These are phyloP conservation scores for Fusarium anguioides DNA, from an alignment of 2,329 filamentous ascomycete genomes.

Conservation along the genomic window DNA sequence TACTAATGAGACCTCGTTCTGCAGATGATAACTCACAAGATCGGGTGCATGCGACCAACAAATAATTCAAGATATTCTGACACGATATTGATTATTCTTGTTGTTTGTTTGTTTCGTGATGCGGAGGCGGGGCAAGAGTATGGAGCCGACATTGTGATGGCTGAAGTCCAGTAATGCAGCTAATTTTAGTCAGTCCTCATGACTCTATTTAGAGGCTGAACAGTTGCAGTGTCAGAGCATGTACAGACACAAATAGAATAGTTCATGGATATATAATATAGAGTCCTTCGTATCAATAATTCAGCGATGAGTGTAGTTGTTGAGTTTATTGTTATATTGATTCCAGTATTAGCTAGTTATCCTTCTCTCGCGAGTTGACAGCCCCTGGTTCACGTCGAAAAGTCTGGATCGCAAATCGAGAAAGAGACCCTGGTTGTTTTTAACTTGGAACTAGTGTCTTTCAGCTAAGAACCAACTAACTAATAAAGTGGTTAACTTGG, in stretches of 20 bases:
- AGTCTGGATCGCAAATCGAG: not conserved
- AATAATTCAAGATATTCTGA: not conserved
- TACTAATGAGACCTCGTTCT: not conserved
- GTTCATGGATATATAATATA: constrained; percentile 26
- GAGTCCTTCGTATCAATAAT: constrained; percentile 10
- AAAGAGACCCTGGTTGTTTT: not conserved
- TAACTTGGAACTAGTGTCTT: not conserved
- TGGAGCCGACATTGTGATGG: constrained; percentile 31
- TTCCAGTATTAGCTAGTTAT: constrained; percentile 1
- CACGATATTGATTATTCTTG: not conserved
- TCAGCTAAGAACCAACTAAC: too few relatives aligned
- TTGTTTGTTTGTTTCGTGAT: constrained; percentile 1
- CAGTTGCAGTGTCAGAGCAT: constrained; percentile 23
- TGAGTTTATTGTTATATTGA: constrained; percentile 6
- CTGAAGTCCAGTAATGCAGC: constrained; percentile 15
- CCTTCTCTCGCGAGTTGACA: not conserved
- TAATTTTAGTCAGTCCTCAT: constrained; percentile 37
- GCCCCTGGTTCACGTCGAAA: too few relatives aligned
- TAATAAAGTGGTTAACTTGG: too few relatives aligned
- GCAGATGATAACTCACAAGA: constrained; percentile 10
- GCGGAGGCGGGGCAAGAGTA: constrained; percentile 14
- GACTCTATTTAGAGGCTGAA: constrained; percentile 9
- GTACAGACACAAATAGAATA: not conserved
- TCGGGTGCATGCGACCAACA: constrained; percentile 4
- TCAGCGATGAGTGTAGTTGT: constrained; percentile 17